These are phyloP conservation scores for Fragaria vesca DNA, from an alignment of 306 rosid species.

Conservation along the genomic window DNA sequence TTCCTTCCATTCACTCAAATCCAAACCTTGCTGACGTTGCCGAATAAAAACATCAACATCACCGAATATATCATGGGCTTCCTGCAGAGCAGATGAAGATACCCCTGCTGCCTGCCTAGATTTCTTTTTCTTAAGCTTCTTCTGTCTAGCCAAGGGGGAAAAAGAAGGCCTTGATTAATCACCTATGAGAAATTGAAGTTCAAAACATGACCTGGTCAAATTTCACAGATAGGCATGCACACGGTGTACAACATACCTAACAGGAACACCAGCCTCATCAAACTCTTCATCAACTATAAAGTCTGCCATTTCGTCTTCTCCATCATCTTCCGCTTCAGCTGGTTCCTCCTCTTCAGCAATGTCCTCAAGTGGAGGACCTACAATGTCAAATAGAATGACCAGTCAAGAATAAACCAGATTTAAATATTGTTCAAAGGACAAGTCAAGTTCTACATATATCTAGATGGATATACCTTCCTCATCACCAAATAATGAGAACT, in stretches of 20 bases:
- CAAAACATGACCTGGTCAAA: background rate
- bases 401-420: slow-evolving; percentile 23
- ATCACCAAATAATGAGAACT: slow-evolving; percentile 79
- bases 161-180: background rate
- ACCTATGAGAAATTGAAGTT: background rate
- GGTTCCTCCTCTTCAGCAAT: slow-evolving; percentile 93
- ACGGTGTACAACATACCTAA: slow-evolving; percentile 47
- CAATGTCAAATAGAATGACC: slow-evolving; percentile 9
- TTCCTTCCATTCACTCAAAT: slow-evolving; percentile 58
- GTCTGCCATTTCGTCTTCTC: slow-evolving; percentile 97
- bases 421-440: slow-evolving; percentile 1
- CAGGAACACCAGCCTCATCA: slow-evolving; percentile 72
- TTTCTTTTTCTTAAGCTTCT: slow-evolving; percentile 57
- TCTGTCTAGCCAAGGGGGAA: slow-evolving; percentile 40
- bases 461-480: slow-evolving; percentile 63
- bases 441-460: slow-evolving; percentile 8
- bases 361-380: slow-evolving; percentile 84
- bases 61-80: slow-evolving; percentile 95
- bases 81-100: slow-evolving; percentile 85
- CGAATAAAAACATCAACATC: slow-evolving; percentile 76
- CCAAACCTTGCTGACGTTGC: slow-evolving; percentile 57
- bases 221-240: background rate
- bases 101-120: slow-evolving; percentile 76
- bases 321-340: slow-evolving; percentile 89
- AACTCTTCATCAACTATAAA: slow-evolving; percentile 93